phyloP scores from a whole-genome alignment of 2,329 filamentous ascomycete genomes.

The Monilinia aucupariae region DNA sequence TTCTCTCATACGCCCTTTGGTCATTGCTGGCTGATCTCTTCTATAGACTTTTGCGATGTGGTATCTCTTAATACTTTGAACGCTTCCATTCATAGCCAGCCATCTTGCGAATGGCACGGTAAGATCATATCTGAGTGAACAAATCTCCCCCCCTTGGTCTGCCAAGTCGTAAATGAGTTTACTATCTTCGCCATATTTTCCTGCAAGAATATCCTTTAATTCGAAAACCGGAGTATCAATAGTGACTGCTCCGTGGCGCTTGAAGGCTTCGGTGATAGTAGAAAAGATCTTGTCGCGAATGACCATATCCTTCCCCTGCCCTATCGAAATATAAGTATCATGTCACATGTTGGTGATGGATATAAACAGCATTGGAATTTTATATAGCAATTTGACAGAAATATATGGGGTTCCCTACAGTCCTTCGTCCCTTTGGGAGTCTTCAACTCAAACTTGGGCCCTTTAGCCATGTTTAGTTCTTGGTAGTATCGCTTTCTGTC shows the following conservation, averaged over 20 bases:
- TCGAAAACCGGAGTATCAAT: slow-evolving; percentile 84
- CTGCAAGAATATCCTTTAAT: slow-evolving; percentile 76
- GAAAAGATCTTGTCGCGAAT: slow-evolving; percentile 75
- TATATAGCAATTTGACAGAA: slow-evolving; percentile 13
- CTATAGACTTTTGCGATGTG: slow-evolving; percentile 92
- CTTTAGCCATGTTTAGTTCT: slow-evolving; percentile 36
- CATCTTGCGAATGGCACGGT: slow-evolving; percentile 89
- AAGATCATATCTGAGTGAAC: slow-evolving; percentile 78
- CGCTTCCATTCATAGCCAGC: slow-evolving; percentile 77
- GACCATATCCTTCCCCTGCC: slow-evolving; percentile 72
- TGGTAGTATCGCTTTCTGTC: slow-evolving; percentile 20
- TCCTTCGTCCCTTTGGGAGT: slow-evolving; percentile 89
- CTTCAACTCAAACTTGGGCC: slow-evolving; percentile 64
- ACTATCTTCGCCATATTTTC: slow-evolving; percentile 88
- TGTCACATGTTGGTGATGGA: slow-evolving; percentile 11
- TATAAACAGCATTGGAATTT: neutral
- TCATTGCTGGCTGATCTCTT: slow-evolving; percentile 77
- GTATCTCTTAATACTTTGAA: slow-evolving; percentile 85
- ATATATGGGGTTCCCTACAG: slow-evolving; percentile 43
- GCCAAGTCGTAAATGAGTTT: slow-evolving; percentile 88
- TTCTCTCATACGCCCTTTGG: slow-evolving; percentile 88
- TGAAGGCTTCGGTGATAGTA: slow-evolving; percentile 73
- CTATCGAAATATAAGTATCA: slow-evolving; percentile 35
- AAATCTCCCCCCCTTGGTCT: slow-evolving; percentile 81
- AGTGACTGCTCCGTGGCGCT: slow-evolving; percentile 73